These are phyloP conservation scores for Phytopythium oedochilum DNA, from an alignment of 352 stramenopile species.

Conservation along the genomic window DNA sequence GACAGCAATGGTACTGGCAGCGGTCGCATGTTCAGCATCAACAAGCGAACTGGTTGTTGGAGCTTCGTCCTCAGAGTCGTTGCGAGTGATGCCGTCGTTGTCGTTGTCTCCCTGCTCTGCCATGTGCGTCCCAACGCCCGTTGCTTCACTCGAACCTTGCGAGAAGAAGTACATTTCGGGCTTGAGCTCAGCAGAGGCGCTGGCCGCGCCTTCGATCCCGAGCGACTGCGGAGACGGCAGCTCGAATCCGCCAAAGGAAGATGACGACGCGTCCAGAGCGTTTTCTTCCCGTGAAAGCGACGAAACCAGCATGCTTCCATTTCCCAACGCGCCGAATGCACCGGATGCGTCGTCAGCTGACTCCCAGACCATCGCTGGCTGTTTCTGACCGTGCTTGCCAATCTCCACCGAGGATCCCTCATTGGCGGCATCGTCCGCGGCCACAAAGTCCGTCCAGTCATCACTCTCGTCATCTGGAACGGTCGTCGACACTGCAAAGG, in stretches of 20 bases:
- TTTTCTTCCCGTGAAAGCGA: neutral
- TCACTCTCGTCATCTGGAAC: neutral
- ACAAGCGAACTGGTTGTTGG: no score
- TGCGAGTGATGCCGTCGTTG: neutral
- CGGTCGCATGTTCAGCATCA: neutral
- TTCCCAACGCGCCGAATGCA: neutral
- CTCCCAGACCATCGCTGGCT: neutral
- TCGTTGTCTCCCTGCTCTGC: neutral
- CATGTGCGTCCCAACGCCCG: neutral
- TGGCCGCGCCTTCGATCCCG: constrained; percentile 1
- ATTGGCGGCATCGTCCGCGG: neutral
- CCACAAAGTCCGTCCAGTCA: constrained; percentile 7
- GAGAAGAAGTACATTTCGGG: constrained; percentile 4
- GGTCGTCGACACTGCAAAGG: neutral
- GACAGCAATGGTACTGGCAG: neutral
- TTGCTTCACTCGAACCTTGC: neutral
- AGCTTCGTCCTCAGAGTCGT: neutral
- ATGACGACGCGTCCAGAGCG: neutral
- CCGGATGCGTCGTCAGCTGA: neutral
- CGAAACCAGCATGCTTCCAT: neutral
- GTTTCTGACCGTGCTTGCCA: neutral
- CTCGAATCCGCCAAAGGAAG: neutral
- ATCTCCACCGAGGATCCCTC: neutral
- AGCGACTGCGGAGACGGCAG: constrained; percentile 6
- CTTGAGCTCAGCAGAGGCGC: neutral